Evolutionary conservation across 805 yeast genomes (phyloP).

Genomic region (Komagataella populi): DNA sequence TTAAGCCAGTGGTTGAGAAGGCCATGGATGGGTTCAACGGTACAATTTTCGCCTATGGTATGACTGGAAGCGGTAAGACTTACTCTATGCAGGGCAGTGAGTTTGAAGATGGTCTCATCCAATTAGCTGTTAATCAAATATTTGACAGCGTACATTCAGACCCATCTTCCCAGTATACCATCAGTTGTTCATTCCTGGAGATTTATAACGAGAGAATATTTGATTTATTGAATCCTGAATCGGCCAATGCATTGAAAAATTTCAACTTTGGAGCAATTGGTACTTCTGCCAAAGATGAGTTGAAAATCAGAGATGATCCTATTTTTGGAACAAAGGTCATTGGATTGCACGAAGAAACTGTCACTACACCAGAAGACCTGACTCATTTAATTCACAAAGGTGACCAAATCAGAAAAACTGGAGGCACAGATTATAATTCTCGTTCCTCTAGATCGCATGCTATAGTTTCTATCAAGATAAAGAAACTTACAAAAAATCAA

Average conservation of each 20-base stretch:
- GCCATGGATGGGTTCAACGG: conserved; percentile 70
- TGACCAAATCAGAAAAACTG: conserved; percentile 62
- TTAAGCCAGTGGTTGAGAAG: conserved; percentile 35
- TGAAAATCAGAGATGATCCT: conserved; percentile 69
- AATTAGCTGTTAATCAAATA: conserved; percentile 47
- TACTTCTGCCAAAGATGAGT: conserved; percentile 25
- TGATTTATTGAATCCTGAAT: conserved; percentile 46
- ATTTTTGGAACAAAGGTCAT: conserved; percentile 58
- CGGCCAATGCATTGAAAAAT: conserved; percentile 10
- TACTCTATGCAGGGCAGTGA: conserved; percentile 69
- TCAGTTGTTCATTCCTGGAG: conserved; percentile 58
- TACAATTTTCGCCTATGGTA: conserved; percentile 87
- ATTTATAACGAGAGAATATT: conserved; percentile 80
- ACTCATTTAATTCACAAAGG: conserved; percentile 50
- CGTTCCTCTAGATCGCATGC: conserved; percentile 90
- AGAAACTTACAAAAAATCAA: conserved; percentile 24
- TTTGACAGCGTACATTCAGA: conserved; percentile 27
- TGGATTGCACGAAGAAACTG: conserved; percentile 56
- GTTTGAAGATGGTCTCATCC: conserved; percentile 57
- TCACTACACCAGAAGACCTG: conserved; percentile 44
- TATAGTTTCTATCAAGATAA: conserved; percentile 56
- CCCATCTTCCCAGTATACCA: conserved; percentile 2
- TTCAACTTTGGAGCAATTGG: conserved; percentile 2
- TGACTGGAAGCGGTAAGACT: conserved; percentile 91
- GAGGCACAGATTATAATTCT: conserved; percentile 81